A percentile compares a stretch with the other conserved stretches of the same genome.
Evolutionary conservation across 1,284 basidiomycete species (phyloP).

Genomic region (Athelia sp.): DNA sequence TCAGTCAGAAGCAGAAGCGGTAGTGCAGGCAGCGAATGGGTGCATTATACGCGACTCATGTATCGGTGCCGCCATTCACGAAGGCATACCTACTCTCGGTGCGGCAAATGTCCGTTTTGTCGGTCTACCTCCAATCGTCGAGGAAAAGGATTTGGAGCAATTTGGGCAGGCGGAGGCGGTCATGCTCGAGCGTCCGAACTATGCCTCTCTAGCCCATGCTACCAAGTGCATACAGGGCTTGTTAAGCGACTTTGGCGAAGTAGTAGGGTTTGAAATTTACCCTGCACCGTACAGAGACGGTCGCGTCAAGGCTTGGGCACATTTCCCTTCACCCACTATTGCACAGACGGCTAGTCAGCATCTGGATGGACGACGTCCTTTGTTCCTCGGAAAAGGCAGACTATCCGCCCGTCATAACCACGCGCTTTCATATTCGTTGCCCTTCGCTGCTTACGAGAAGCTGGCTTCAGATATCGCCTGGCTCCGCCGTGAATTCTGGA

Average conservation of each 20-base stretch:
- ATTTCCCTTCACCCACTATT: constrained; percentile 40
- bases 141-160: constrained; percentile 33
- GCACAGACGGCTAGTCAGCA: constrained; percentile 43
- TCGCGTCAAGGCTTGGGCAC: constrained; percentile 45
- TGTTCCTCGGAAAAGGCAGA: constrained; percentile 34
- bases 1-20: constrained; percentile 40
- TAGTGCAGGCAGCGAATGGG: constrained; percentile 30
- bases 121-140: constrained; percentile 42
- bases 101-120: constrained; percentile 51
- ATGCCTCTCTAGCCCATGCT: constrained; percentile 34
- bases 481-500: constrained; percentile 23
- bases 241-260: constrained; percentile 33
- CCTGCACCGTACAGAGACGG: constrained; percentile 49
- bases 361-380: constrained; percentile 39
- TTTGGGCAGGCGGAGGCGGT: constrained; percentile 44
- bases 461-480: constrained; percentile 32
- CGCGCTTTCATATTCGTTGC: constrained; percentile 39
- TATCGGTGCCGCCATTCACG: constrained; percentile 41
- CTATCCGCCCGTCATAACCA: constrained; percentile 47
- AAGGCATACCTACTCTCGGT: constrained; percentile 52
- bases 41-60: constrained; percentile 30
- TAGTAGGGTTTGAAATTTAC: constrained; percentile 38
- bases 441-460: constrained; percentile 27
- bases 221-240: constrained; percentile 32
- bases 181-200: constrained; percentile 48